phyloP scores from a whole-genome alignment of 257 asterid genomes.

The Lantana camara region DNA sequence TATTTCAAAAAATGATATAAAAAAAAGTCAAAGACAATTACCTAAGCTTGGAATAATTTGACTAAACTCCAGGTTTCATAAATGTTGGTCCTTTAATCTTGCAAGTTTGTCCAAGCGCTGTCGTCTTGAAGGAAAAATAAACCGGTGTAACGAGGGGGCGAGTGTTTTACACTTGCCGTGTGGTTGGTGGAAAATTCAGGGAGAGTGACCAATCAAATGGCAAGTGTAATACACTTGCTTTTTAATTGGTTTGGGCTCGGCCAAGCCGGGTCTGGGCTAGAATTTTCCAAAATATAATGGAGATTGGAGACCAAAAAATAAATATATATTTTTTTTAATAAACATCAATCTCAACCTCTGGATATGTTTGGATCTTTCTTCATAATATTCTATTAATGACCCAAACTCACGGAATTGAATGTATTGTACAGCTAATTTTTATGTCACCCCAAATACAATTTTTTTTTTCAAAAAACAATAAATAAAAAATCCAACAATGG shows the following conservation, averaged over 20 bases:
- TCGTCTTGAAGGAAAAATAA: too few species aligned
- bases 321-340: not conserved
- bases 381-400: not conserved
- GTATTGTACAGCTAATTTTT: not conserved
- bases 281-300: too few species aligned
- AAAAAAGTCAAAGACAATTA: conserved; percentile 13
- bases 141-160: too few species aligned
- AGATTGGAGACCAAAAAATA: too few species aligned
- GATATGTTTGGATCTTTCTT: not conserved
- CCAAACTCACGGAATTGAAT: not conserved
- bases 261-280: too few species aligned
- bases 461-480: not conserved
- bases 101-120: conserved; percentile 15
- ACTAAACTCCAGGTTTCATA: conserved; percentile 1
- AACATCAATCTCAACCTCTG: too few species aligned
- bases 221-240: too few species aligned
- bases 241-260: too few species aligned
- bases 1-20: not conserved
- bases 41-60: conserved; percentile 18
- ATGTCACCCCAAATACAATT: not conserved
- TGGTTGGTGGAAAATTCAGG: too few species aligned
- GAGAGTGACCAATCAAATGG: too few species aligned
- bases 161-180: too few species aligned
- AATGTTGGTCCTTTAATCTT: conserved; percentile 15
- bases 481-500: not conserved